Base-by-base conservation (phyloP, 768 basidiomycete species). In the Lactifluus subvellereus region DNA sequence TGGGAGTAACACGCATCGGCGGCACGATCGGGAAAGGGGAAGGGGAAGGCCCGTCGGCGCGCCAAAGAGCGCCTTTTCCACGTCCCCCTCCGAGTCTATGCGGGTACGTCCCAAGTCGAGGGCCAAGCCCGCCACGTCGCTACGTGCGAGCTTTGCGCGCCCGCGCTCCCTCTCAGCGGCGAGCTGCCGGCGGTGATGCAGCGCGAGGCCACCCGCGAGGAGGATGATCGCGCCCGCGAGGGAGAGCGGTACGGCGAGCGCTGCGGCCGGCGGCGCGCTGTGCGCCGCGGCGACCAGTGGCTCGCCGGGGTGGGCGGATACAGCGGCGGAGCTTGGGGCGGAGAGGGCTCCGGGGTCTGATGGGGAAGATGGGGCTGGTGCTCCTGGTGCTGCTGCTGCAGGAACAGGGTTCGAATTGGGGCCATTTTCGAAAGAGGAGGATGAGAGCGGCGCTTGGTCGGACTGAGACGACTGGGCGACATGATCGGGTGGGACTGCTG, bases 191-290 rank as follows among this genome's bases (percentile, higher is more conserved):
- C 71, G 71, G 51, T 73, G 73, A 42, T 69, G 67, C 6, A 72
- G 50, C 48, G 59, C 64, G 37, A 74, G 62, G 4, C 66, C 66
- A 40, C 58, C 66, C 0, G 74, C 73, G 40, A 66, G 57, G 49
- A 76, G 57, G 52, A 75, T 53, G 57, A 75, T 71, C 10, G 66
- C 61, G 42, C 63, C 71, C 6, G 74, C 70, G 52, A 76, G 69
- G 14, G 73, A 67, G 48, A 76, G 72, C 1, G 75, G 75, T 20
- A 76, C 71, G 35, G 74, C 74, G 38, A 73, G 65, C 7, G 75
- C 74, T 1, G 74, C 74, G 40, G 66, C 61, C 9, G 75, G 72
- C 3, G 70, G 64, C 10, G 73, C 69, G 22, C 54, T 54, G 53
- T 58, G 69, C 2, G 64, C 64, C 8, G 68, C 69, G 32, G 67